These are phyloP conservation scores for Infundibulicybe gibba DNA, from an alignment of 768 basidiomycete genomes.

Conservation along the genomic window DNA sequence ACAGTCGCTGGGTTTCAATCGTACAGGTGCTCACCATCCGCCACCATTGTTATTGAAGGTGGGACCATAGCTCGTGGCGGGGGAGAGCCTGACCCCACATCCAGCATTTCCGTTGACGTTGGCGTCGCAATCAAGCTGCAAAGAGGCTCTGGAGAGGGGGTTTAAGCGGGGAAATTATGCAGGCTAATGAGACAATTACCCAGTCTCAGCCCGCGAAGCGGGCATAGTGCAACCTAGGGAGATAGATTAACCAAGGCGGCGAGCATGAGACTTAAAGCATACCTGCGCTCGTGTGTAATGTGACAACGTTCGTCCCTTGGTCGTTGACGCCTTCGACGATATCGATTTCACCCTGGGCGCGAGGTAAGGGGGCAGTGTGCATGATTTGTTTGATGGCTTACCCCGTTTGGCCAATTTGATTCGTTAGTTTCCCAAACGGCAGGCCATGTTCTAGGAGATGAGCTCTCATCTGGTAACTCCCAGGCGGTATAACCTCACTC, in stretches of 20 bases:
- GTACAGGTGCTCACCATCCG: constrained; percentile 42
- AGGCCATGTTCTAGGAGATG: constrained; percentile 33
- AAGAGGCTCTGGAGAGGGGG: constrained; percentile 17
- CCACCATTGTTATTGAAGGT: constrained; percentile 55
- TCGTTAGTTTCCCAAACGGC: constrained; percentile 56
- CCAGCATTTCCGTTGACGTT: constrained; percentile 38
- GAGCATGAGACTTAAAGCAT: not conserved
- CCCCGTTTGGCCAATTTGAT: constrained; percentile 44
- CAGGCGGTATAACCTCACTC: constrained; percentile 1
- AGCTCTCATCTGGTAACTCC: not conserved
- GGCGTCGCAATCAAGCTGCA: constrained; percentile 37
- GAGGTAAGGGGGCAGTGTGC: constrained; percentile 33
- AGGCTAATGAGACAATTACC: constrained; percentile 25
- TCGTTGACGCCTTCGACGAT: constrained; percentile 60
- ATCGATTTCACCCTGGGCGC: constrained; percentile 39
- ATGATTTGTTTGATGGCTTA: constrained; percentile 42
- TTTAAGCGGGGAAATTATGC: not conserved
- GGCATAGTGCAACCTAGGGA: constrained; percentile 38
- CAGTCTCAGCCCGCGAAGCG: constrained; percentile 33
- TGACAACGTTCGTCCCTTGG: constrained; percentile 43
- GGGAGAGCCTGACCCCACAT: constrained; percentile 37
- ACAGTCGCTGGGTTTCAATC: not conserved
- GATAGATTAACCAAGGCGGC: not conserved
- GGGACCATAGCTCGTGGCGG: constrained; percentile 48
- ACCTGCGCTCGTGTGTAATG: constrained; percentile 54